Evolutionary conservation across 2,329 filamentous ascomycete genomes (phyloP), one percentile per base, ranked within the genome.

Genomic region (Trichoderma simmonsii): DNA sequence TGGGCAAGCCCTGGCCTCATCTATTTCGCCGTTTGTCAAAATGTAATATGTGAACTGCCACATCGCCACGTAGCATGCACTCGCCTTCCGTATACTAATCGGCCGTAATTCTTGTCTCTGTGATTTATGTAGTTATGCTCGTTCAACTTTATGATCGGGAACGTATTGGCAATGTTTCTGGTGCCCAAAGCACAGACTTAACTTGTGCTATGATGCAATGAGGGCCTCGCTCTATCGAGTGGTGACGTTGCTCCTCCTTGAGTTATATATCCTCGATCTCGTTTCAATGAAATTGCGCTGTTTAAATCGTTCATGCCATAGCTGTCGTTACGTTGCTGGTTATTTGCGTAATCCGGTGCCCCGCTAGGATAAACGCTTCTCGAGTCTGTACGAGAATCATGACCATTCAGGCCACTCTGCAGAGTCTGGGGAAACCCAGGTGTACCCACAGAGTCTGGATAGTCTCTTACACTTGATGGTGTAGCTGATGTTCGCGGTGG

Each of bases 371-470:
- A 86, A 0, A 80, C 80, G 72, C 85, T 84, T 70, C 84, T 80
- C 78, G 86, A 84, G 11, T 85, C 82, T 5, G 84, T 85, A 73
- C 83, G 79, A 14, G 81, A 59, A 14, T 74, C 79, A 21, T 81
- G 80, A 69, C 76, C 79, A 4, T 48, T 62, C 62, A 67, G n/a
- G 14, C 71, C 60, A 14, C 28, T 63, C 24, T 64, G 83, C 72
- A 86, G 82, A 6, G 84, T 83, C 71, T 85, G 84, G 3, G 83
- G 81, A 74, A 88, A 89, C 69, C 89, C 87, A 67, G 83, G 84
- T 0, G 87, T 81, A 4, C 86, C 84, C 3, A 84, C 83, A 71
- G 86, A 82, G 76, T 87, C 85, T 14, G 83, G 83, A 77, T 87
- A 88, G 69, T 88, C 86, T 24, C 79, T 80, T 34, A 81, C 79